Conservation (phyloP, 2,329 filamentous ascomycete genomes). For the Ophiosphaerella herpotricha region DNA sequence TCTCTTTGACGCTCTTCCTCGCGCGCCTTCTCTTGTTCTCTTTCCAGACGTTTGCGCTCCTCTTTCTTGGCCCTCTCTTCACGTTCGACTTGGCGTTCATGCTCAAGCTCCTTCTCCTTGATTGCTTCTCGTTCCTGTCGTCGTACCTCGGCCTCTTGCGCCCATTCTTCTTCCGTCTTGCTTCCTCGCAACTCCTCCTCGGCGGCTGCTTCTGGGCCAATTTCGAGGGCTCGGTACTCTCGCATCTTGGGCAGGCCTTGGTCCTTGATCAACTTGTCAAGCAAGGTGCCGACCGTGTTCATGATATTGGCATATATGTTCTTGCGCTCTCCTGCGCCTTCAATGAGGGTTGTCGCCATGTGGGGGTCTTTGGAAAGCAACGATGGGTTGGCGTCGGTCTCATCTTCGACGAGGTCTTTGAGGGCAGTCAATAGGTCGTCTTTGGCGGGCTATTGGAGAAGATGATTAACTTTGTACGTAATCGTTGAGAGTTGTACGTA, state of each 20-base stretch:
- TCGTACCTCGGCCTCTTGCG: conserved; percentile 66
- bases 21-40: conserved; percentile 50
- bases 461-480: conserved; percentile 2
- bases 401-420: conserved; percentile 70
- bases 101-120: conserved; percentile 64
- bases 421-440: conserved; percentile 68
- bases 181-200: conserved; percentile 68
- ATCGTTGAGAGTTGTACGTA: conserved; percentile 47
- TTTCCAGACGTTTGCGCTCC: conserved; percentile 57
- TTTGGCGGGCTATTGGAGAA: conserved; percentile 65
- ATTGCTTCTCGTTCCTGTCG: conserved; percentile 65
- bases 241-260: conserved; percentile 72
- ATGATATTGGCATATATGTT: conserved; percentile 76
- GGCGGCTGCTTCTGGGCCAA: conserved; percentile 70
- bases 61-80: conserved; percentile 62
- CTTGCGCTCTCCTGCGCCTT: conserved; percentile 76
- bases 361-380: conserved; percentile 74
- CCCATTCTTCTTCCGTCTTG: conserved; percentile 77
- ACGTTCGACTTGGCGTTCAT: conserved; percentile 60
- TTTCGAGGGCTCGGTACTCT: conserved; percentile 67
- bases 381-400: conserved; percentile 74
- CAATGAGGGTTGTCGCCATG: conserved; percentile 75
- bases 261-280: conserved; percentile 64
- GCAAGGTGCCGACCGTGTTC: conserved; percentile 67
- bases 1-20: conserved; percentile 54